These are phyloP conservation scores for Chimonanthus salicifolius DNA, from an alignment of 164 flowering plant genomes.

Conservation along the genomic window DNA sequence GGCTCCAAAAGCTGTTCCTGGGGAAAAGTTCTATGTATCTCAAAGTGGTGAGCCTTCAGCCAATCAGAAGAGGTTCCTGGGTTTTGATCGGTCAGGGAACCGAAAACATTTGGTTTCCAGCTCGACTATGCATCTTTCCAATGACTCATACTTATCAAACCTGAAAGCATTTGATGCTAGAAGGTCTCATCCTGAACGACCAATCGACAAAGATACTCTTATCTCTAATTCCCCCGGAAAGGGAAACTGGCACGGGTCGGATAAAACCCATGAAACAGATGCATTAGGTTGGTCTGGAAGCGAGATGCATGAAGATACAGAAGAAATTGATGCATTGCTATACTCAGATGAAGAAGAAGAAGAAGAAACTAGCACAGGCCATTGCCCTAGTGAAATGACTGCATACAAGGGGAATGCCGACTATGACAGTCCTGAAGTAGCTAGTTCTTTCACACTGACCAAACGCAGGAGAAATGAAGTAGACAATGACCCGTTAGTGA, in stretches of 20 bases:
- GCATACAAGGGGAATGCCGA: constrained; percentile 16
- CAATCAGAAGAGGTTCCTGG: constrained; percentile 59
- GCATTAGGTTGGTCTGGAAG: constrained; percentile 19
- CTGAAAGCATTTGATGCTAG: constrained; percentile 20
- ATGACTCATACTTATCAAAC: constrained; percentile 16
- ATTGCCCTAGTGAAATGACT: constrained; percentile 66
- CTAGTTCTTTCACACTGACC: constrained; percentile 32
- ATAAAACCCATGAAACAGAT: constrained; percentile 21
- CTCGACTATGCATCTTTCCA: constrained; percentile 29
- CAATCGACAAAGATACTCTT: constrained; percentile 6
- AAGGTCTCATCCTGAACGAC: background rate
- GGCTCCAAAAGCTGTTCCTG: constrained; percentile 9
- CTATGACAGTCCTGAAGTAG: constrained; percentile 6
- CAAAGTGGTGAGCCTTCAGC: constrained; percentile 8
- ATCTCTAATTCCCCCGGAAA: constrained; percentile 6
- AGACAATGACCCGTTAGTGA: constrained; percentile 13
- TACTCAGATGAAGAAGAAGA: constrained; percentile 76
- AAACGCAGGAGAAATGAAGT: constrained; percentile 41
- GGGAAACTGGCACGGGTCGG: constrained; percentile 1
- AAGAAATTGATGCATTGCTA: constrained; percentile 78
- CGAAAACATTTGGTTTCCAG: constrained; percentile 57
- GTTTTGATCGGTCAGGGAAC: constrained; percentile 70
- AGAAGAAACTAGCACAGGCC: constrained; percentile 86
- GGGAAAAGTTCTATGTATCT: constrained; percentile 21
- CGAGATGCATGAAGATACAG: constrained; percentile 86